Conservation (phyloP, 768 basidiomycete species). For the Mycena floridula region DNA sequence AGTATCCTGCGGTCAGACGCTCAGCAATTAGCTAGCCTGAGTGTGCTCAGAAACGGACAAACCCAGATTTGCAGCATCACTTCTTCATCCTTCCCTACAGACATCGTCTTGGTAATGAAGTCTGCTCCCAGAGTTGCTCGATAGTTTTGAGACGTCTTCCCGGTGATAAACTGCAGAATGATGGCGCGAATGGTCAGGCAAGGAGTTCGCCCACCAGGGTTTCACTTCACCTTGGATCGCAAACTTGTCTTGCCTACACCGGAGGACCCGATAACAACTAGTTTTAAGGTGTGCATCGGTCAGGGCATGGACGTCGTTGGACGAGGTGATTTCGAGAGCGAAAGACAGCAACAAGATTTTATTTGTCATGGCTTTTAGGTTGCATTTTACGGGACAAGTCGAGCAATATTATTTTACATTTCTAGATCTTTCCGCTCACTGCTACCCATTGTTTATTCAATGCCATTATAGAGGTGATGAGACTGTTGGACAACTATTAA, state of each 20-base stretch:
- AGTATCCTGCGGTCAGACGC: slow-evolving; percentile 49
- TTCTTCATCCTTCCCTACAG: too few species aligned
- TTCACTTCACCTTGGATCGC: not conserved
- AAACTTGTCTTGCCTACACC: slow-evolving; percentile 79
- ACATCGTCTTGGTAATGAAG: slow-evolving; percentile 79
- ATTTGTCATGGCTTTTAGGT: not conserved
- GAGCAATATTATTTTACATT: not conserved
- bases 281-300: slow-evolving; percentile 74
- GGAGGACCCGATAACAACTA: slow-evolving; percentile 76
- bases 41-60: slow-evolving; percentile 4
- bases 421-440: slow-evolving; percentile 37
- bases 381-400: not conserved
- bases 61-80: slow-evolving; percentile 51
- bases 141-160: too few species aligned
- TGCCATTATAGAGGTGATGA: slow-evolving; percentile 69
- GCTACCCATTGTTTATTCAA: slow-evolving; percentile 59
- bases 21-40: not conserved
- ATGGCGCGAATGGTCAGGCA: slow-evolving; percentile 69
- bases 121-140: slow-evolving; percentile 87
- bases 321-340: too few species aligned
- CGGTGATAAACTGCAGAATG: too few species aligned
- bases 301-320: too few species aligned
- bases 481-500: slow-evolving; percentile 30
- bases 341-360: not conserved
- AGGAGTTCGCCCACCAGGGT: slow-evolving; percentile 41